Base-by-base conservation (phyloP, 1,284 basidiomycete genomes). In the Rhodotorula mucilaginosa region DNA sequence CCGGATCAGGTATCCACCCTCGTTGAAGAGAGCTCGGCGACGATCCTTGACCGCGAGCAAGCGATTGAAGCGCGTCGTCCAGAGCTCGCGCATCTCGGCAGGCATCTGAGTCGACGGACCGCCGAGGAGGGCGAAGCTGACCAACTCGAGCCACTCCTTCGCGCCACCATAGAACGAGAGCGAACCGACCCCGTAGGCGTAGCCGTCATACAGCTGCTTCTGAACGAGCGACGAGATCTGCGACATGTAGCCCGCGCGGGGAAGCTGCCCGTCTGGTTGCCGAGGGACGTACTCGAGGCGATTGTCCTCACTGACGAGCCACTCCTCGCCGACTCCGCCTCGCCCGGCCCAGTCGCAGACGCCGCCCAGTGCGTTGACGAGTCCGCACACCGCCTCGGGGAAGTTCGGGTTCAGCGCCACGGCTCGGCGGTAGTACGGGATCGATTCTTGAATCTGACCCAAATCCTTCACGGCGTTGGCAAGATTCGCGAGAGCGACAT, bases 401-500 rank as follows among this genome's bases (percentile, higher is more conserved):
- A 88, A 84, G 44, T 84, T 78, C 5, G 86, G 84, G 69, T 87
- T 87, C n/a, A 82, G 81, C 29, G 81, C 77, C 16, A 87, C 82
- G 4, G 87, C 87, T 15, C 86, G 82, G 15, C 84, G 81, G 73
- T 88, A 88, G 79, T 84, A 87, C 23, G 80, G 80, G 64, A 88
- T 83, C 23, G 86, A 84, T 66, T 88, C 86, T 72, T 85, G 82
- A 52, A 71, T 48, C 70, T 82, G 65, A 56, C 85, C 86, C 71
- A 80, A 79, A 70, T 86, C 85, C 74, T 85, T 85, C 77, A 88
- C 80, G 0, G 86, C 85, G 77, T 87, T 88, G n/a, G 84, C 87
- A 73, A 88, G 81, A 71, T 88, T 87, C 26, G 87, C 86, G 16
- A 88, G 81, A 0, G 87, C 87, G 62, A 88, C 85, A 65, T 87